Evolutionary conservation across 2,329 filamentous ascomycete genomes (phyloP).

Genomic region (Pochonia chlamydosporia): DNA sequence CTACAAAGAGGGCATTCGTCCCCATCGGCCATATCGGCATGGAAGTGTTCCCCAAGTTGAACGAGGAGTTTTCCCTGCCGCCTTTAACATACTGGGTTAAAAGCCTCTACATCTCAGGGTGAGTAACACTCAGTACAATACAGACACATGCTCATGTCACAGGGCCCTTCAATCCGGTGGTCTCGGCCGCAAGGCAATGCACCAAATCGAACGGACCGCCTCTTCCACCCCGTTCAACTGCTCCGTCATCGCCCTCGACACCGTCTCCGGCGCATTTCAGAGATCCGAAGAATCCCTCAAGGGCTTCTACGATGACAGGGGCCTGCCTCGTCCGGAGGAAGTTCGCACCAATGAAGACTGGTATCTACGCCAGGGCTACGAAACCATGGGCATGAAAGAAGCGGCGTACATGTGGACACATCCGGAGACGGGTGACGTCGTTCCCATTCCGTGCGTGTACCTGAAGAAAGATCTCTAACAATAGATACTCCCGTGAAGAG

Average conservation of each 20-base stretch:
- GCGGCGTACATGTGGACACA: constrained; percentile 14
- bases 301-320: constrained; percentile 20
- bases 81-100: constrained; percentile 31
- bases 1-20: constrained; percentile 24
- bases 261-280: constrained; percentile 22
- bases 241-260: constrained; percentile 30
- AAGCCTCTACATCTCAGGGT: constrained; percentile 34
- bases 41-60: constrained; percentile 24
- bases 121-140: no score
- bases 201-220: constrained; percentile 25
- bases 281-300: constrained; percentile 16
- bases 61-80: constrained; percentile 25
- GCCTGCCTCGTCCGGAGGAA: constrained; percentile 19
- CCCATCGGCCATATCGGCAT: constrained; percentile 37
- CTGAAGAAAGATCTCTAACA: constrained; percentile 16
- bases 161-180: constrained; percentile 29
- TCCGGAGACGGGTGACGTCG: constrained; percentile 8
- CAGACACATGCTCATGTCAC: background rate
- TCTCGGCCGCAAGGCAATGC: constrained; percentile 30
- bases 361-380: constrained; percentile 24
- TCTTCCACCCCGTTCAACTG: constrained; percentile 24
- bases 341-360: constrained; percentile 22
- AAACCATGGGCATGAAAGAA: constrained; percentile 9
- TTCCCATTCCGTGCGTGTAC: constrained; percentile 14
- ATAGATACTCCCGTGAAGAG: no score